phyloP scores from a whole-genome alignment of 1,139 yeast genomes.

The Candida sanyaensis region DNA sequence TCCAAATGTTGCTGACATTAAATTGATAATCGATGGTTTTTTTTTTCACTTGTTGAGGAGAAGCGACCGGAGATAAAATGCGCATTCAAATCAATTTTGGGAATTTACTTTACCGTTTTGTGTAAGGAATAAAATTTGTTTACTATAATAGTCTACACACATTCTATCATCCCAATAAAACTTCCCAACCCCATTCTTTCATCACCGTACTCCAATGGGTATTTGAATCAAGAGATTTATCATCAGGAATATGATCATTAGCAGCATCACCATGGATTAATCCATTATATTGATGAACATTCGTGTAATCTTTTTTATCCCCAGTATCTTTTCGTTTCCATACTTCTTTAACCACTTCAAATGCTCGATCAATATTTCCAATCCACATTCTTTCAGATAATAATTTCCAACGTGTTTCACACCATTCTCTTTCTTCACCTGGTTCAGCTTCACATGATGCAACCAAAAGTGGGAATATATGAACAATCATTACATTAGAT shows the following conservation, averaged over 20 bases:
- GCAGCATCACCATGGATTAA: conserved; percentile 31
- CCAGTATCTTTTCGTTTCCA: conserved; percentile 60
- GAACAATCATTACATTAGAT: conserved; percentile 58
- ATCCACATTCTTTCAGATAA: conserved; percentile 58
- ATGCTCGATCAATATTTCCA: conserved; percentile 64
- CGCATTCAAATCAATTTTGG: no score
- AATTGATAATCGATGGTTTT: neutral
- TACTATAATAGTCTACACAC: no score
- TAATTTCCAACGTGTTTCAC: conserved; percentile 58
- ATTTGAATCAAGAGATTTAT: conserved; percentile 38
- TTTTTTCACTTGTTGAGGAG: neutral
- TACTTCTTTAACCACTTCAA: conserved; percentile 70
- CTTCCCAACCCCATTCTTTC: conserved; percentile 80
- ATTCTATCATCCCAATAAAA: conserved; percentile 39
- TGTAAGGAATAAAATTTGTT: no score
- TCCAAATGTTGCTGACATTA: neutral
- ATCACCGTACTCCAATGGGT: conserved; percentile 71
- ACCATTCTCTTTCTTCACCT: conserved; percentile 65
- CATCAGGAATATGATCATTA: conserved; percentile 18
- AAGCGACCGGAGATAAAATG: no score
- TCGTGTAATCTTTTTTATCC: conserved; percentile 24
- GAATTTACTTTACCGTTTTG: no score
- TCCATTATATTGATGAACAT: conserved; percentile 36
- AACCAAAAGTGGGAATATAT: conserved; percentile 63
- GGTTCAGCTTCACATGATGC: conserved; percentile 65